A percentile compares a stretch with the other conserved stretches of the same genome.
These are phyloP conservation scores for Camellia granthamiana DNA, from an alignment of 148 eudicot genomes.

Conservation along the genomic window DNA sequence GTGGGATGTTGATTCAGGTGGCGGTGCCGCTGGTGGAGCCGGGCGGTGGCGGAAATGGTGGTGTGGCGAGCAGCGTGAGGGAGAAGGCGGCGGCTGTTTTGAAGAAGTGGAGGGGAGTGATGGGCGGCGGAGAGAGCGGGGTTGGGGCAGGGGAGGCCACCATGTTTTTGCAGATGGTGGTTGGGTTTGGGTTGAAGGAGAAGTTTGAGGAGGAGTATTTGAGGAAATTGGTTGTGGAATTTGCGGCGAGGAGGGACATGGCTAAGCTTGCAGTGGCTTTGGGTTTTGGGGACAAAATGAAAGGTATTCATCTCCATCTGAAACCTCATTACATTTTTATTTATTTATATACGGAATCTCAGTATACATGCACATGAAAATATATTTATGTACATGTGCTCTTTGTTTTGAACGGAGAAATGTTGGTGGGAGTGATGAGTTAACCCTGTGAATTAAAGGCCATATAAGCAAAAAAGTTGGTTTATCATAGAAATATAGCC, in stretches of 20 bases:
- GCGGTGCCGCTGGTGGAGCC: slow-evolving; percentile 24
- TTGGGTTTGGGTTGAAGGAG: slow-evolving; percentile 53
- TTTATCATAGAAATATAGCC: no score
- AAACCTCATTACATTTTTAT: not conserved
- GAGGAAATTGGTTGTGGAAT: slow-evolving; percentile 47
- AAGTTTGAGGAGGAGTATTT: slow-evolving; percentile 46
- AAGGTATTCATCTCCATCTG: slow-evolving; percentile 25
- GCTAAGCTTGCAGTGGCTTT: slow-evolving; percentile 52
- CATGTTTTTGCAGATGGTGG: slow-evolving; percentile 53
- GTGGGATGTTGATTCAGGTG: slow-evolving; percentile 38
- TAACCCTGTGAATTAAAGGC: no score
- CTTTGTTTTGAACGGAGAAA: no score
- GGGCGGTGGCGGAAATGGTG: slow-evolving; percentile 5
- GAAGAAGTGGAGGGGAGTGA: slow-evolving; percentile 41
- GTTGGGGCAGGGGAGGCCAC: slow-evolving; percentile 51
- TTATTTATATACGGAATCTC: no score
- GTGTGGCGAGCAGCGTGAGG: slow-evolving; percentile 28
- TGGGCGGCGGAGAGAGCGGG: slow-evolving; percentile 26
- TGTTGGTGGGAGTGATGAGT: no score
- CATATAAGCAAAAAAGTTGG: no score
- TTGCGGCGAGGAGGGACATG: slow-evolving; percentile 50
- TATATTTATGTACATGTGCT: no score
- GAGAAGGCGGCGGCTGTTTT: slow-evolving; percentile 37
- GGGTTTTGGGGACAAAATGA: slow-evolving; percentile 44
- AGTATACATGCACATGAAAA: no score